Conservation (phyloP, 257 asterid genomes). For the Solanum chilense region DNA sequence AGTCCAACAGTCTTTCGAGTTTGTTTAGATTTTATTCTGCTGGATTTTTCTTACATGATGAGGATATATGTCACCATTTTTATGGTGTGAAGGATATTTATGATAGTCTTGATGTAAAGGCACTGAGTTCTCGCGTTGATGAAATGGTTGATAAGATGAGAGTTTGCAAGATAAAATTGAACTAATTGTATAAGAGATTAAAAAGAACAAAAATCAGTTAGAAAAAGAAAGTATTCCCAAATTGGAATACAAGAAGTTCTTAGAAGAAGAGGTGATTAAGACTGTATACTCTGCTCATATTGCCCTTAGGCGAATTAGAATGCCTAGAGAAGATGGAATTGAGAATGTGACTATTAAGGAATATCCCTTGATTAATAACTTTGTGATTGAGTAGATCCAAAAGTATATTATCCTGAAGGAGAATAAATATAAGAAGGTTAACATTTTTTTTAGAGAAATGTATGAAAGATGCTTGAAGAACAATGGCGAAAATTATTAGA, state of each 20-base stretch:
- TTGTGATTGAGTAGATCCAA: conserved; percentile 70
- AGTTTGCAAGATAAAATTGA: conserved; percentile 60
- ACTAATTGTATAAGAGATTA: conserved; percentile 41
- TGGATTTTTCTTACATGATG: conserved; percentile 54
- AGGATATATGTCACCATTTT: conserved; percentile 63
- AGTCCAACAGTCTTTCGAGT: conserved; percentile 37
- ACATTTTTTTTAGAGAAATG: conserved; percentile 14
- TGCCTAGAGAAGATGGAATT: conserved; percentile 30
- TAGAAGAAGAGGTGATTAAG: conserved; percentile 64
- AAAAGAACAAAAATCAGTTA: conserved; percentile 16
- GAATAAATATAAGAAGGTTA: conserved; percentile 46
- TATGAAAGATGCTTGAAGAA: no score
- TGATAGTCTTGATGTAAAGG: conserved; percentile 22
- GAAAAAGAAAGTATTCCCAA: conserved; percentile 26
- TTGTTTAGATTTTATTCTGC: conserved; percentile 50
- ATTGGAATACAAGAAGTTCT: conserved; percentile 44
- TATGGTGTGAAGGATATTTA: conserved; percentile 18
- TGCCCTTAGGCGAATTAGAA: conserved; percentile 62
- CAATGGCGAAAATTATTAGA: rapidly evolving
- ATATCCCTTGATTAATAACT: conserved; percentile 58
- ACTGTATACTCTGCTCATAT: conserved; percentile 77
- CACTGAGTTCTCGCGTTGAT: conserved; percentile 38
- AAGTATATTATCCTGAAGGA: conserved; percentile 76
- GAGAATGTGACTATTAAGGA: conserved; percentile 28
- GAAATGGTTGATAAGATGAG: conserved; percentile 53